phyloP scores from a whole-genome alignment of 352 stramenopile genomes.

The Phytophthora macrochlamydospora region DNA sequence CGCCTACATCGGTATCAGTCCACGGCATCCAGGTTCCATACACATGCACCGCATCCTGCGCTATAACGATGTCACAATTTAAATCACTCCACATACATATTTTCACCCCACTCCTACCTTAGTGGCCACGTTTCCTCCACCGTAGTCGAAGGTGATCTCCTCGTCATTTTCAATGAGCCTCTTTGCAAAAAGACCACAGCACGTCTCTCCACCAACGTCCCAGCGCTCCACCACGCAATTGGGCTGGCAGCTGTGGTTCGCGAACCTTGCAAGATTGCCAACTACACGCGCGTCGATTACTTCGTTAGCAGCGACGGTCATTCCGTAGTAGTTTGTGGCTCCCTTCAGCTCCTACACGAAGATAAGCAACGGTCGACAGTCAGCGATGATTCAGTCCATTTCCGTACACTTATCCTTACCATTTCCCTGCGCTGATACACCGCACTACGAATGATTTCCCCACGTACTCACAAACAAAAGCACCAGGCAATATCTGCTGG shows the following conservation, averaged over 20 bases:
- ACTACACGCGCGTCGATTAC: conserved; percentile 4
- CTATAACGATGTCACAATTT: no score
- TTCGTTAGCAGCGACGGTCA: not conserved
- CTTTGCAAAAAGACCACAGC: conserved; percentile 2
- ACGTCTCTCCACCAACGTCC: conserved; percentile 5
- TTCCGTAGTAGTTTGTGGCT: conserved; percentile 7
- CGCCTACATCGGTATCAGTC: no score
- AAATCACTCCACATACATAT: no score
- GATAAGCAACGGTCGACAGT: no score
- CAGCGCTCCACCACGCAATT: conserved; percentile 8
- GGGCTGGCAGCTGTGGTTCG: conserved; percentile 7
- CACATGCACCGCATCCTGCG: no score
- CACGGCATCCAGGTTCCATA: no score
- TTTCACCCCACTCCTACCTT: no score
- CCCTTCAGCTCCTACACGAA: conserved; percentile 4
- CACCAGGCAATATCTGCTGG: conserved; percentile 1
- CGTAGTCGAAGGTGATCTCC: conserved; percentile 9
- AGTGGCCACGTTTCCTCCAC: not conserved
- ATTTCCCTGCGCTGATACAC: not conserved
- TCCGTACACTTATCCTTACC: not conserved
- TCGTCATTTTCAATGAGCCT: not conserved
- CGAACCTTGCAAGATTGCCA: conserved; percentile 2
- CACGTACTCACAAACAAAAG: conserved; percentile 13
- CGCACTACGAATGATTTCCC: conserved; percentile 3
- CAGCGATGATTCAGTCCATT: no score